Conservation (phyloP, 352 stramenopile genomes). For the Phytophthora foliorum region DNA sequence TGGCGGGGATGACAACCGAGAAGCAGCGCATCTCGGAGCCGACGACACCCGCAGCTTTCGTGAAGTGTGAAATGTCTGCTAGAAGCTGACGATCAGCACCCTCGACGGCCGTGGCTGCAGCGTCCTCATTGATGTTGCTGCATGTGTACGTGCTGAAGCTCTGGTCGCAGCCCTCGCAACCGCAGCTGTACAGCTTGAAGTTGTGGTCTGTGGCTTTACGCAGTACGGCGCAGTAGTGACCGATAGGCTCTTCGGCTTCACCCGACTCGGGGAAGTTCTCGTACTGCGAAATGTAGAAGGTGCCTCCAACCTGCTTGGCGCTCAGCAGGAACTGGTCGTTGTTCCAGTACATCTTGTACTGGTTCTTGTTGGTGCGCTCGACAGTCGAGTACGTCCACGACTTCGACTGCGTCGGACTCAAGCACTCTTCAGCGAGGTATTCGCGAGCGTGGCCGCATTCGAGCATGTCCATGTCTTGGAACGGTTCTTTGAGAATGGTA, state of each 20-base stretch:
- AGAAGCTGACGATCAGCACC: slow-evolving; percentile 85
- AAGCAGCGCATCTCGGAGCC: slow-evolving; percentile 89
- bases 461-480: slow-evolving; percentile 90
- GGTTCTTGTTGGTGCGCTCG: slow-evolving; percentile 84
- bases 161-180: slow-evolving; percentile 89
- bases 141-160: slow-evolving; percentile 88
- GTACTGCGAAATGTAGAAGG: slow-evolving; percentile 93
- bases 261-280: slow-evolving; percentile 83
- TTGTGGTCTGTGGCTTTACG: slow-evolving; percentile 80
- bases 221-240: slow-evolving; percentile 85
- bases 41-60: slow-evolving; percentile 76
- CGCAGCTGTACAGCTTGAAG: slow-evolving; percentile 90
- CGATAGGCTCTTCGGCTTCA: slow-evolving; percentile 53
- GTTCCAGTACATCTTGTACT: slow-evolving; percentile 92
- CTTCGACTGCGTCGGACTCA: slow-evolving; percentile 81
- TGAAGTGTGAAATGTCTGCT: slow-evolving; percentile 88
- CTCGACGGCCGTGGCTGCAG: slow-evolving; percentile 23
- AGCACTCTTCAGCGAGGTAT: slow-evolving; percentile 86
- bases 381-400: slow-evolving; percentile 86
- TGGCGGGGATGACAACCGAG: slow-evolving; percentile 76
- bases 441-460: slow-evolving; percentile 82
- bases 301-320: slow-evolving; percentile 83
- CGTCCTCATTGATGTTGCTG: slow-evolving; percentile 74
- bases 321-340: slow-evolving; percentile 88
- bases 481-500: slow-evolving; percentile 71